Evolutionary conservation across 345 rosid species (phyloP).

Genomic region (Hirschfeldia incana): DNA sequence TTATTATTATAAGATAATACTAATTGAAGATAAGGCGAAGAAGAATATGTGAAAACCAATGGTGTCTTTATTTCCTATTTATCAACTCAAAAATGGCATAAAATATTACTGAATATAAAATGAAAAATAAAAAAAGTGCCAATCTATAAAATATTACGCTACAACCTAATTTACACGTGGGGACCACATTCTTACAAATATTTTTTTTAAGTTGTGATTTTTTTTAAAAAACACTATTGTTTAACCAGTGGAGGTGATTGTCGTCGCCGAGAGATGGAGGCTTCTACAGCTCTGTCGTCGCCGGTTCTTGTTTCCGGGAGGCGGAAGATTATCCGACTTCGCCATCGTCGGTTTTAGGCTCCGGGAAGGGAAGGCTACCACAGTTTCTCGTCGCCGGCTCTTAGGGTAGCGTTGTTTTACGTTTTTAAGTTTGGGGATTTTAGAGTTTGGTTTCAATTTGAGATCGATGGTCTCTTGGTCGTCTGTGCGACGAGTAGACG

Average conservation of each 20-base stretch:
- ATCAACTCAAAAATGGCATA: slow-evolving; percentile 22
- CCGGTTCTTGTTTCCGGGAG: too few species aligned
- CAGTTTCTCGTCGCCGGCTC: too few species aligned
- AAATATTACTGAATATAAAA: background rate
- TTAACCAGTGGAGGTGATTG: slow-evolving; percentile 31
- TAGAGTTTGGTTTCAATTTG: too few species aligned
- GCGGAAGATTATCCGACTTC: too few species aligned
- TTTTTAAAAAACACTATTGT: slow-evolving; percentile 11
- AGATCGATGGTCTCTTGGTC: too few species aligned
- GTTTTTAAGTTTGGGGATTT: too few species aligned
- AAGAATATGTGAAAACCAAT: slow-evolving; percentile 10
- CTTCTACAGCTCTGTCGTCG: too few species aligned
- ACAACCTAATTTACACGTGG: slow-evolving; percentile 32
- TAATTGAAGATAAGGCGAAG: slow-evolving; percentile 30
- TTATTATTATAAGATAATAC: slow-evolving; percentile 10
- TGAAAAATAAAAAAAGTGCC: slow-evolving; percentile 8
- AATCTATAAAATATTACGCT: slow-evolving; percentile 17
- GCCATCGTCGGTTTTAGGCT: too few species aligned
- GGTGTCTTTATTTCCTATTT: slow-evolving; percentile 15
- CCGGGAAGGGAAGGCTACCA: too few species aligned
- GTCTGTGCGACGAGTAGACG: too few species aligned
- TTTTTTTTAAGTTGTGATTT: background rate
- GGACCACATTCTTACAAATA: slow-evolving; percentile 32
- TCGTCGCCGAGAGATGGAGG: too few species aligned
- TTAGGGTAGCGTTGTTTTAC: too few species aligned